Evolutionary conservation across 2,329 filamentous ascomycete species (phyloP), one percentile per base, ranked within the genome.

Genomic region (Reticulascus tulasneorum): DNA sequence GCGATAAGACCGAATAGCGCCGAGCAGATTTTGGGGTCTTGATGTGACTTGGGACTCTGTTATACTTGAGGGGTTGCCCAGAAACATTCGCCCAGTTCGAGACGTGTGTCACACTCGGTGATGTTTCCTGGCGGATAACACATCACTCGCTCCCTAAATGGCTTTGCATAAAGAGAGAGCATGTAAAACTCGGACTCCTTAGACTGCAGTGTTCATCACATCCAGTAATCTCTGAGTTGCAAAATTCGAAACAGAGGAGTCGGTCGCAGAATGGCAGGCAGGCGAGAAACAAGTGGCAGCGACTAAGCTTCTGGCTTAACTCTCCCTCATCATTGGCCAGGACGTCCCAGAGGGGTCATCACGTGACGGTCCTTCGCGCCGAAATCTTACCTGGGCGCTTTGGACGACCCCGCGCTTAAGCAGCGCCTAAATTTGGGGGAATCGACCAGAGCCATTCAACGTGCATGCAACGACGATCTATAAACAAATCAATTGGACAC

Each of bases 391-490:
- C 21, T 13, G 22, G 39, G 23, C 31, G 27, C 15, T 31, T 31
- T 29, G 28, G 32, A 26, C 35, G n/a, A 11, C 19, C 32, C 33
- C n/a, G n/a, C n/a, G n/a, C n/a, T n/a, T n/a, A n/a, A n/a, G n/a
- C n/a, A n/a, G n/a, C n/a, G n/a, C n/a, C n/a, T n/a, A n/a, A n/a
- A n/a, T n/a, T n/a, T n/a, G n/a, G n/a, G n/a, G n/a, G n/a, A n/a
- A n/a, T n/a, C n/a, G n/a, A n/a, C n/a, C n/a, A 36, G 37, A 42
- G 40, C 40, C 40, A 42, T 33, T 42, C 37, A 23, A 22, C 23
- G 32, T 40, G 29, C 29, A 40, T 37, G 29, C 33, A 33, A 28
- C 18, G 13, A 20, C 25, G 24, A 18, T 22, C 25, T 25, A 23
- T 16, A 20, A 26, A 19, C 23, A 29, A n/a, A 18, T 22, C 16